phyloP scores from a whole-genome alignment of 169 alveolate species.

The Cryptosporidium sp. region DNA sequence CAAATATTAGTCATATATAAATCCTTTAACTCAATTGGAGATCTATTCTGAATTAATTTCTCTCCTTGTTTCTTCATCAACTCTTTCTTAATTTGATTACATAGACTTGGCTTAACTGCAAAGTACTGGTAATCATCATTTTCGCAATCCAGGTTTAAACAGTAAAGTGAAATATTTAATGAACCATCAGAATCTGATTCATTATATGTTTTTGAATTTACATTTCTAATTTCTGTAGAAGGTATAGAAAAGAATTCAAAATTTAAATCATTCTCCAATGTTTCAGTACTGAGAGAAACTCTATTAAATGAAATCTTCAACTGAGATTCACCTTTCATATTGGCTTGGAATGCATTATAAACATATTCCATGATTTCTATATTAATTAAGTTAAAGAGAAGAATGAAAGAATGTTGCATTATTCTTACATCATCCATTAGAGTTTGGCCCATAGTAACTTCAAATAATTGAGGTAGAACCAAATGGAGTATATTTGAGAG shows the following conservation, averaged over 20 bases:
- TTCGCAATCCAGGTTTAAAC: background rate
- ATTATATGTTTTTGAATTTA: background rate
- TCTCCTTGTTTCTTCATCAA: background rate
- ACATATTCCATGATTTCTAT: constrained; percentile 6
- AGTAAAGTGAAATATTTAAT: background rate
- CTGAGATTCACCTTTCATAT: background rate
- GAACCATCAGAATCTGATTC: background rate
- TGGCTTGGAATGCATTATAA: background rate
- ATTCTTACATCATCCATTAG: constrained; percentile 18
- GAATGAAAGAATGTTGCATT: constrained; percentile 24
- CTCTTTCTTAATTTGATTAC: constrained; percentile 3
- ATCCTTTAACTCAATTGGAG: background rate
- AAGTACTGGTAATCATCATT: constrained; percentile 52
- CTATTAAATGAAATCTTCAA: background rate
- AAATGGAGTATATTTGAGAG: constrained; percentile 30
- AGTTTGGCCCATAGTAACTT: background rate
- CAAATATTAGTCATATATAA: background rate
- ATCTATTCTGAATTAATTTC: background rate
- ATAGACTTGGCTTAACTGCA: background rate
- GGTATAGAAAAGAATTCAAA: constrained; percentile 2
- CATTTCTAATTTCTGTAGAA: background rate
- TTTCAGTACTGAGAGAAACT: background rate
- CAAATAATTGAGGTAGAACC: constrained; percentile 12
- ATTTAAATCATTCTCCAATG: background rate
- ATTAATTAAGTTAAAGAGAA: constrained; percentile 45